phyloP scores from a whole-genome alignment of 768 basidiomycete species.

The Naganishia vishniacii region DNA sequence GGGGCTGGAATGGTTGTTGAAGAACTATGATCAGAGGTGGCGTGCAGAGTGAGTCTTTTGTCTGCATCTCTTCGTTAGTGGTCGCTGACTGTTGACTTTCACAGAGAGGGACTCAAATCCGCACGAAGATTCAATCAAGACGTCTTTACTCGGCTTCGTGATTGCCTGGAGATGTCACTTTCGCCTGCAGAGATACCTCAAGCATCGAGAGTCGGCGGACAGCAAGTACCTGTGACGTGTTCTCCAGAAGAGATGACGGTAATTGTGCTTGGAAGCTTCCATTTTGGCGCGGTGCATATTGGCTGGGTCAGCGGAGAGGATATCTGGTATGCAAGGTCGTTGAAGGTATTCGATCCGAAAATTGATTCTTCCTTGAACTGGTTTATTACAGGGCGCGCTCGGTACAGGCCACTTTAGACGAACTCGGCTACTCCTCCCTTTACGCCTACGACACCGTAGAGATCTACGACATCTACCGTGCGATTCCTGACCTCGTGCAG shows the following conservation, averaged over 20 bases:
- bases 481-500: conserved; percentile 29
- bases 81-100: background rate
- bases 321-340: conserved; percentile 24
- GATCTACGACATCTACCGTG: conserved; percentile 32
- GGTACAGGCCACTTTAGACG: conserved; percentile 29
- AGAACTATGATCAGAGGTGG: background rate
- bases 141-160: background rate
- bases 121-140: conserved; percentile 1
- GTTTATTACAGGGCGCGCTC: conserved; percentile 26
- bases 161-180: background rate
- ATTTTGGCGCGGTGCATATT: conserved; percentile 5
- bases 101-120: background rate
- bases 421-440: conserved; percentile 33
- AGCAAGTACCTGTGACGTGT: background rate
- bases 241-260: conserved; percentile 11
- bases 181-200: background rate
- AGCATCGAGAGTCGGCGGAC: background rate
- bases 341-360: no score
- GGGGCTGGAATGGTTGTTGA: background rate
- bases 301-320: conserved; percentile 19
- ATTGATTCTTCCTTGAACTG: background rate
- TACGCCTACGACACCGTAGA: conserved; percentile 32
- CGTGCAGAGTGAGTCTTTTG: background rate
- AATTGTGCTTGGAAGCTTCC: conserved; percentile 14
- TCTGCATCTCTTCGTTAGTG: background rate